Base-by-base conservation (phyloP, 2,329 filamentous ascomycete species). In the Curvularia sp. region DNA sequence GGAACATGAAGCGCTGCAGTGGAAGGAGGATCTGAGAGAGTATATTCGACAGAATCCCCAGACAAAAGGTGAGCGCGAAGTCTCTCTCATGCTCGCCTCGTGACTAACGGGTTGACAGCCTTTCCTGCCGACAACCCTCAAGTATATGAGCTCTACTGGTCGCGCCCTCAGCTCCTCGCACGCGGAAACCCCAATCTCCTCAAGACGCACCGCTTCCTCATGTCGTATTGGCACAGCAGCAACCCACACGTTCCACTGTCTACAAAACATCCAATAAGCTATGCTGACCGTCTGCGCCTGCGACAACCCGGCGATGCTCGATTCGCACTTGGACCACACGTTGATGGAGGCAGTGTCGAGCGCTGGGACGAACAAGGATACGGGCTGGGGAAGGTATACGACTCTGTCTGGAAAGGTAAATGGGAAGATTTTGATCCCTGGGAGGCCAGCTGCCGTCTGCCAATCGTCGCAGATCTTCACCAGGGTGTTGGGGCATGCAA, bases 371-470 rank as follows among this genome's bases (percentile, higher is more conserved):
- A 84, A 30, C 82, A 86, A 59, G 89, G 89, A 5, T 91, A 91
- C 71, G 78, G 81, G 28, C 69, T 76, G 66, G 77, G 88, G 12
- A 80, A 82, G 2, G 90, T 93, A 2, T 97, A 96, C 75, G 84
- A 89, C 58, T 78, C 83, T 19, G 84, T 97, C 8, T 89, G 92
- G 55, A 77, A 84, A 19, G 94, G 93, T 0, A 77, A 82, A 0
- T 97, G 93, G 92, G 91, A 96, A 63, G 75, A 83, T 2, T 93
- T 92, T 70, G 91, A 97, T 69, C 86, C 92, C 0, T 97, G 89
- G 86, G 92, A 97, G 68, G 87, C 87, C 0, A 87, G 85, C 62
- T 84, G 85, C 6, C 85, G 93, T 3, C 81, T 94, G 0, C 77
- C 80, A 0, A 91, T 89, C 3, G 84, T 87, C 2, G 88, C 86